Evolutionary conservation across 2,329 filamentous ascomycete species (phyloP).

Genomic region (Proliferodiscus dingleyae): DNA sequence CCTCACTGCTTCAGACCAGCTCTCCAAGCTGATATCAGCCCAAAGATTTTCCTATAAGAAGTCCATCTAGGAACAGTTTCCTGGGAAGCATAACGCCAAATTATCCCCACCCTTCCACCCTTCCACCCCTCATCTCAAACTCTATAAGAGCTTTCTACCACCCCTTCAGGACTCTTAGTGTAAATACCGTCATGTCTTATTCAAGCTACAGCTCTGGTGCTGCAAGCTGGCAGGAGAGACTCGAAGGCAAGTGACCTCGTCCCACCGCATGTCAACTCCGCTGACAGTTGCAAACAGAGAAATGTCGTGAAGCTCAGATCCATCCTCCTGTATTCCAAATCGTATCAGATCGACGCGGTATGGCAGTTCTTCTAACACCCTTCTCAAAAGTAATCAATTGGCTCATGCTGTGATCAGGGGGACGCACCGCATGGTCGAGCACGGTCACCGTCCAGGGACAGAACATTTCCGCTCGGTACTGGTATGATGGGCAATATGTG

Average conservation of each 20-base stretch:
- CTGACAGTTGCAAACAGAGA: constrained; percentile 40
- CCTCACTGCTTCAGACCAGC: constrained; percentile 26
- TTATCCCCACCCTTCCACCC: constrained; percentile 23
- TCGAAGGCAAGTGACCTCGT: constrained; percentile 31
- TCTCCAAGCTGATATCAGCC: constrained; percentile 9
- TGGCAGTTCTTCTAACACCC: constrained; percentile 18
- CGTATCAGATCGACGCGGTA: constrained; percentile 71
- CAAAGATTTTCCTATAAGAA: constrained; percentile 28
- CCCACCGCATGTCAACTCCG: constrained; percentile 12
- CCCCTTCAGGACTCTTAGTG: constrained; percentile 8
- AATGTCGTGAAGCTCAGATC: constrained; percentile 51
- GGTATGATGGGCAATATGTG: constrained; percentile 86
- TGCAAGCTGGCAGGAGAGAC: constrained; percentile 35
- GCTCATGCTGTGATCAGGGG: constrained; percentile 49
- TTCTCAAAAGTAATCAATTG: constrained; percentile 22
- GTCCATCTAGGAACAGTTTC: constrained; percentile 22
- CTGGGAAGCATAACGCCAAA: constrained; percentile 32
- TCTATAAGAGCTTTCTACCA: constrained; percentile 16
- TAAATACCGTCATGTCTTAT: constrained; percentile 27
- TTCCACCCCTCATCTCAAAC: constrained; percentile 24
- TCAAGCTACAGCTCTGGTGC: constrained; percentile 23
- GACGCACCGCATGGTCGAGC: constrained; percentile 87
- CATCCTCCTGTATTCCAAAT: constrained; percentile 60
- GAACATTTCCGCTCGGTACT: constrained; percentile 69
- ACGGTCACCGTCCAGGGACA: constrained; percentile 66